Base-by-base conservation (phyloP, 768 basidiomycete genomes). In the Epithele typhae region DNA sequence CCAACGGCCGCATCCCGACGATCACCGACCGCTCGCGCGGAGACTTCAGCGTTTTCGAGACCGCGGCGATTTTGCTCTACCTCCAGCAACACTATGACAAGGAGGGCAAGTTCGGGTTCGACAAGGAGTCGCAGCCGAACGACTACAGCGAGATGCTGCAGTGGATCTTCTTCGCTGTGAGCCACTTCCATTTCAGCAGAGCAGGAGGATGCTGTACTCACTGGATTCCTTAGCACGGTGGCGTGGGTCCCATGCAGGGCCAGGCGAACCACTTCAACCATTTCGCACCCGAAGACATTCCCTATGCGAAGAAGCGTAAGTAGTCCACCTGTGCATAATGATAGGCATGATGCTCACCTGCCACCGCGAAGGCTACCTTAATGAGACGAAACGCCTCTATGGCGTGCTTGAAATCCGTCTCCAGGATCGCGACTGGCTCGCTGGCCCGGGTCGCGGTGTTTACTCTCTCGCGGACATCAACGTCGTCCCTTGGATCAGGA, bases 241-340 rank as follows among this genome's bases (percentile, higher is more conserved):
- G 84, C 21, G 64, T 89, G 19, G 88, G 87, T 22, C 88, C 90
- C n/a, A 92, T 91, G 87, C 87, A 92, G 70, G 86, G 87, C 24
- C 86, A 89, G 68, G 62, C 66, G 10, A 77, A 81, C 59, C 85
- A 89, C 68, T 93, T 92, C 68, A 71, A 68, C 44, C 63, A 64
- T n/a, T 74, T 58, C 53, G 82, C 84, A 1, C 77, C 81, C 3
- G 84, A 83, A 55, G 77, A 84, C 47, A 71, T 87, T 51, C 79
- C 81, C 14, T 89, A 82, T 46, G 82, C 72, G 24, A 82, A 81
- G 64, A 81, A 79, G 54, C 75, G 82, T 81, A 38, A 51, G 74
- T 60, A 40, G 22, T 41, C 32, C 11, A 45, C 33, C n/a, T n/a
- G 11, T 39, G n/a, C n/a, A n/a, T n/a, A n/a, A n/a, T n/a, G n/a